Percentiles rank a stretch among this genome's conserved stretches.
These are phyloP conservation scores for Volvox reticuliferus DNA, from an alignment of 139 green algal species.

Conservation along the genomic window DNA sequence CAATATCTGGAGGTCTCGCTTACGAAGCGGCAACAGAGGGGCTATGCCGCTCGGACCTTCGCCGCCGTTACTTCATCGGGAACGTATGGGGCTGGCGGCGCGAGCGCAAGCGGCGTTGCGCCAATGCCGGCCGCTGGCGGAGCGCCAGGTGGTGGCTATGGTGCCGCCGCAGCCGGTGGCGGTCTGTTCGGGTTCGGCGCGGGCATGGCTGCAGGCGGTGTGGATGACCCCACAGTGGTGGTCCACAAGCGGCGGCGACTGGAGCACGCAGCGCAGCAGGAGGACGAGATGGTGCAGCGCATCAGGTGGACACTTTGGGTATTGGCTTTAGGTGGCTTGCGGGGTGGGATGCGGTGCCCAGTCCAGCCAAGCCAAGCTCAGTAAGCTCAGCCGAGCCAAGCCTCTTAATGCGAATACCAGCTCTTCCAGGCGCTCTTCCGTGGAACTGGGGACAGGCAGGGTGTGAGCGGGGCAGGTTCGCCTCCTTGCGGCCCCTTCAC, in stretches of 20 bases:
- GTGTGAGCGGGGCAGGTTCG: too few species aligned
- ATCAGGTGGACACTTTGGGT: slow-evolving; percentile 30
- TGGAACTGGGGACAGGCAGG: too few species aligned
- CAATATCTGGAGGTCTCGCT: slow-evolving; percentile 70
- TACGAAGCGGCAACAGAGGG: slow-evolving; percentile 44
- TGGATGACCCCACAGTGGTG: slow-evolving; percentile 8
- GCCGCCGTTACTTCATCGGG: neutral
- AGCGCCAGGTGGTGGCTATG: neutral
- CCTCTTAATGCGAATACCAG: too few species aligned
- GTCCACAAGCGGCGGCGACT: slow-evolving; percentile 80
- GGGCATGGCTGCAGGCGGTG: neutral
- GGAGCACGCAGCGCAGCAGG: slow-evolving; percentile 74
- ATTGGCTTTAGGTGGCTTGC: too few species aligned
- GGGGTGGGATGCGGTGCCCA: too few species aligned
- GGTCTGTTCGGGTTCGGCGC: slow-evolving; percentile 28
- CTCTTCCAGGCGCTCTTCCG: too few species aligned
- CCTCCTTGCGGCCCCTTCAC: too few species aligned
- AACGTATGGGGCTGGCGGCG: neutral
- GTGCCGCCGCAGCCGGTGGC: slow-evolving; percentile 21
- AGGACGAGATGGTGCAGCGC: slow-evolving; percentile 72
- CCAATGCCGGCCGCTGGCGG: neutral
- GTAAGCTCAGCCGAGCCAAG: too few species aligned
- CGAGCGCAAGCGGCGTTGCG: neutral
- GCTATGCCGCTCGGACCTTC: slow-evolving; percentile 39
- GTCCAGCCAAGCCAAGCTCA: too few species aligned